A percentile compares a stretch with the other conserved stretches of the same genome.
phyloP scores from a whole-genome alignment of 345 rosid genomes.

The Noccaea bulbosa region DNA sequence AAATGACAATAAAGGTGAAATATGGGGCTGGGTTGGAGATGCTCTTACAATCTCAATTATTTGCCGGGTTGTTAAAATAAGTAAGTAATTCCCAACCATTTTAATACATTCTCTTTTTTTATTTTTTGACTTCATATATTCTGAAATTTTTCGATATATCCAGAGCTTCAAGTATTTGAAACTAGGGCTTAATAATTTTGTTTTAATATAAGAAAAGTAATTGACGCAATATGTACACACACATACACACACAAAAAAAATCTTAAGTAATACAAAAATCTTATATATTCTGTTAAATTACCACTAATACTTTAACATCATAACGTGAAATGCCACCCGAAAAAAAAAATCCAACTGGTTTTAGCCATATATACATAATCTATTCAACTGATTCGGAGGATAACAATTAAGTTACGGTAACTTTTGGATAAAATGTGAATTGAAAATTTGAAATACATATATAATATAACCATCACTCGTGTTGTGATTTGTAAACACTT shows the following conservation, averaged over 20 bases:
- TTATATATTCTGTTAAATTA: not conserved
- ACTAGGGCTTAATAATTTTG: too few relatives aligned
- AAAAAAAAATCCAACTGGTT: not conserved
- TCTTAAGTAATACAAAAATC: not conserved
- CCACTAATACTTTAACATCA: not conserved
- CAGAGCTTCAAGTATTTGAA: too few relatives aligned
- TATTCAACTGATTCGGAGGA: not conserved
- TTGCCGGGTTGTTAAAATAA: conserved; percentile 21
- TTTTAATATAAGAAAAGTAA: too few relatives aligned
- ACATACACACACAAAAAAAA: too few relatives aligned
- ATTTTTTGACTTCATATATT: too few relatives aligned
- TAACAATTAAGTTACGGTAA: not conserved
- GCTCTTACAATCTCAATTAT: conserved; percentile 30
- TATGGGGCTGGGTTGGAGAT: too few relatives aligned
- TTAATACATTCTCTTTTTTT: not conserved
- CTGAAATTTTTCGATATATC: too few relatives aligned
- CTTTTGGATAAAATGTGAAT: not conserved
- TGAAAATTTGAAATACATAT: not conserved
- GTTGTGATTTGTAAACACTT: not conserved
- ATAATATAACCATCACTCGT: not conserved
- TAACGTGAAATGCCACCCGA: not conserved
- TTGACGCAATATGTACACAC: too few relatives aligned
- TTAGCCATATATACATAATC: not conserved
- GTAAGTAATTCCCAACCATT: not conserved
- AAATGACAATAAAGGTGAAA: too few relatives aligned